A percentile compares a stretch with the other conserved stretches of the same genome.
Conservation (phyloP, 2,329 filamentous ascomycete genomes). For the Aspergillus clavatus region DNA sequence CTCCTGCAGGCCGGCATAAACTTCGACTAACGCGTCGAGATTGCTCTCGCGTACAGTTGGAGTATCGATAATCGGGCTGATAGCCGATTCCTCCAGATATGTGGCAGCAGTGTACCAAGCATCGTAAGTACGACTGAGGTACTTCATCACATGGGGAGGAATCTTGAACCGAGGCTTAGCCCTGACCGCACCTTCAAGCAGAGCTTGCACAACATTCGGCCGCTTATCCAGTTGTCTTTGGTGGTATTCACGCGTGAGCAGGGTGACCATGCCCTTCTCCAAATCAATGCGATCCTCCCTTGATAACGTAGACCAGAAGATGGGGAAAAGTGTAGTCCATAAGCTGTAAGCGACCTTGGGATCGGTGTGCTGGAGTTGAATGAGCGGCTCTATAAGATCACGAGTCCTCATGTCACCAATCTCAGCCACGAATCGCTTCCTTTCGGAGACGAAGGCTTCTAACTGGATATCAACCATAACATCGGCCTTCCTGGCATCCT, state of each 20-base stretch:
- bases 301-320: constrained; percentile 85
- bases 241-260: constrained; percentile 94
- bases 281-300: constrained; percentile 87
- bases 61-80: constrained; percentile 80
- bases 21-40: constrained; percentile 87
- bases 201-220: constrained; percentile 89
- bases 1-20: constrained; percentile 86
- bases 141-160: constrained; percentile 94
- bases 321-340: constrained; percentile 86
- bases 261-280: constrained; percentile 81
- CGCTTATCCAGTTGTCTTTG: constrained; percentile 89
- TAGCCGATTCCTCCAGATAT: constrained; percentile 83
- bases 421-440: constrained; percentile 78
- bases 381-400: constrained; percentile 84
- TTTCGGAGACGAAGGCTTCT: constrained; percentile 70
- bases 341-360: constrained; percentile 75
- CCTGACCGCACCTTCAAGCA: constrained; percentile 81
- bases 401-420: constrained; percentile 80
- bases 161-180: constrained; percentile 85
- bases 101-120: constrained; percentile 94
- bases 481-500: constrained; percentile 59
- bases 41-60: constrained; percentile 85
- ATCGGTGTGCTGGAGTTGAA: constrained; percentile 88
- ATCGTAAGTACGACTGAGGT: constrained; percentile 87
- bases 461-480: constrained; percentile 77